Evolutionary conservation across 805 yeast genomes (phyloP).

Genomic region (Saturnispora mendoncae): DNA sequence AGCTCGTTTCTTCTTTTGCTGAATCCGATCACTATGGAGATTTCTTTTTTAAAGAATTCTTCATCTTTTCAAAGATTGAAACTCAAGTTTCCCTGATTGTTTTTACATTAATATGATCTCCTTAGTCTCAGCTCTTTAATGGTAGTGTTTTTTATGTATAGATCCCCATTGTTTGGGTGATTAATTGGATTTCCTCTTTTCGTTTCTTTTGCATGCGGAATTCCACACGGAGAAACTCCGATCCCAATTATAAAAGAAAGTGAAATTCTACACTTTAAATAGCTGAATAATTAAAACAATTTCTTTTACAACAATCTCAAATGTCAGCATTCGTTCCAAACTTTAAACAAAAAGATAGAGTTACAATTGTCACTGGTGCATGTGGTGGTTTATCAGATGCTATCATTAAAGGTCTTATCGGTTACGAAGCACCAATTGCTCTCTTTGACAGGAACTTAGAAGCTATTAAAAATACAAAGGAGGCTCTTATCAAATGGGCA

Average conservation of each 20-base stretch:
- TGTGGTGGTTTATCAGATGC: constrained; percentile 71
- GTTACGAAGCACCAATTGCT: constrained; percentile 73
- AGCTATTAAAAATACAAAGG: constrained; percentile 48
- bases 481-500: constrained; percentile 29
- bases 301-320: background rate
- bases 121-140: too few species aligned
- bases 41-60: too few species aligned
- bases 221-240: constrained; percentile 7
- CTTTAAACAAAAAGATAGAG: constrained; percentile 60
- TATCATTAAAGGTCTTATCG: constrained; percentile 54
- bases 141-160: too few species aligned
- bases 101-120: too few species aligned
- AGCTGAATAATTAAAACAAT: background rate
- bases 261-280: background rate
- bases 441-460: constrained; percentile 59
- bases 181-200: background rate
- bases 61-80: too few species aligned
- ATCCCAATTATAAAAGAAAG: background rate
- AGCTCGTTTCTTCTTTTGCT: too few species aligned
- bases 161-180: background rate
- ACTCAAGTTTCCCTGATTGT: too few species aligned
- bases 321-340: constrained; percentile 37
- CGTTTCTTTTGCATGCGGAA: constrained; percentile 1
- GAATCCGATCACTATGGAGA: too few species aligned
- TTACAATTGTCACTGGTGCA: constrained; percentile 73